Conservation (phyloP, 2,329 filamentous ascomycete genomes). For the Aspergillus fumigatus region DNA sequence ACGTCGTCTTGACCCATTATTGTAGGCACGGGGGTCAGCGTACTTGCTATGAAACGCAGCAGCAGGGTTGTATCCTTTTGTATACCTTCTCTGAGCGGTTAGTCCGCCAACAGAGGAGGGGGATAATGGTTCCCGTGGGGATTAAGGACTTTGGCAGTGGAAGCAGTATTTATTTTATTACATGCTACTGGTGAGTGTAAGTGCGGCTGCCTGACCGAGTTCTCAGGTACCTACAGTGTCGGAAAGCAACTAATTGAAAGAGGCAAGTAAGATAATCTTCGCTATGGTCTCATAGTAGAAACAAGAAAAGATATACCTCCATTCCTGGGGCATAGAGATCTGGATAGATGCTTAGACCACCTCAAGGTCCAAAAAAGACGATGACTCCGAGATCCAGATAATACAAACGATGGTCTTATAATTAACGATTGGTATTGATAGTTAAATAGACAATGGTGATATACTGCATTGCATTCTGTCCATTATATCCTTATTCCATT, state of each 20-base stretch:
- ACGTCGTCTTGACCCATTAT: conserved; percentile 17
- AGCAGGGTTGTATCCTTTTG: background rate
- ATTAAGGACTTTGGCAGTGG: background rate
- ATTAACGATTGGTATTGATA: background rate
- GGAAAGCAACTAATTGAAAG: background rate
- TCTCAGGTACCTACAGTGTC: background rate
- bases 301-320: background rate
- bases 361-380: background rate
- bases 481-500: background rate
- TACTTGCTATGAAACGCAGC: background rate
- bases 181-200: background rate
- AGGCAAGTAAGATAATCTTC: background rate
- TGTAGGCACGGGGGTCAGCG: background rate
- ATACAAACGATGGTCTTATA: background rate
- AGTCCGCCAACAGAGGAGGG: background rate
- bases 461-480: background rate
- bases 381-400: background rate
- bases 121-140: background rate
- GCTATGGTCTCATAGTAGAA: background rate
- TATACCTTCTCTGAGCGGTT: background rate
- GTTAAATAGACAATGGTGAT: background rate
- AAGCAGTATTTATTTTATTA: background rate
- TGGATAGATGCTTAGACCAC: background rate
- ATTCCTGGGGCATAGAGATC: background rate
- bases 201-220: background rate